Evolutionary conservation across 2,329 filamentous ascomycete genomes (phyloP), one percentile per base, ranked within the genome.

Genomic region (Xylaria sp.): DNA sequence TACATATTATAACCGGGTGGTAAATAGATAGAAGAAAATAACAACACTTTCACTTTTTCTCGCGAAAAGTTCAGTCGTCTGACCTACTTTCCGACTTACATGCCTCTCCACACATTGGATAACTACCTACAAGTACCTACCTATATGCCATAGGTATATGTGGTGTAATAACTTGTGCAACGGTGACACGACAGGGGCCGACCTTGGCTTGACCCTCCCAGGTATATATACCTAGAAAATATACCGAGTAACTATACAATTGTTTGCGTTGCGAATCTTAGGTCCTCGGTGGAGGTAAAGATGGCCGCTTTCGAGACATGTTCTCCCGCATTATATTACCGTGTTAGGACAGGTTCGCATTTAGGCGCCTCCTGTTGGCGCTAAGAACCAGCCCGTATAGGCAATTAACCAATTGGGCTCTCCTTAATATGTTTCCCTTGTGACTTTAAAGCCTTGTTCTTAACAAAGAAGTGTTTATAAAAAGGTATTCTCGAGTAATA

Each of bases 291-390:
- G 35, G 55, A 37, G 35, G 25, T 50, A 10, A 32, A 51, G 47
- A 40, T 42, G 18, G 32, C 16, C 16, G 16, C 42, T 42, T 40
- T 65, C 57, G 50, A 61, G 32, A 61, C 57, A 60, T 51, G 42
- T 61, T 61, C 63, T 35, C 50, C 58, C 50, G 64, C 50, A 48
- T 66, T 32, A 66, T 57, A 62, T 50, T 51, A 50, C 58, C 40
- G 8, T 42, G 23, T 66, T 66, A 16, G 50, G 58, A 57, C 50
- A 37, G 16, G 29, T 48, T 29, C 21, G 29, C 21, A 12, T 40
- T 21, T 32, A 18, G 48, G 37, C 21, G 57, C 58, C 42, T 62
- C 66, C 25, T 4, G 57, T 60, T 60, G 44, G 42, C 44, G 18
- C 16, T 42, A n/a, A 6, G 12, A 13, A 12, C 10, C 13, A 40